These are phyloP conservation scores for Ramalina peruviana DNA, from an alignment of 495 filamentous ascomycete species.

Conservation along the genomic window DNA sequence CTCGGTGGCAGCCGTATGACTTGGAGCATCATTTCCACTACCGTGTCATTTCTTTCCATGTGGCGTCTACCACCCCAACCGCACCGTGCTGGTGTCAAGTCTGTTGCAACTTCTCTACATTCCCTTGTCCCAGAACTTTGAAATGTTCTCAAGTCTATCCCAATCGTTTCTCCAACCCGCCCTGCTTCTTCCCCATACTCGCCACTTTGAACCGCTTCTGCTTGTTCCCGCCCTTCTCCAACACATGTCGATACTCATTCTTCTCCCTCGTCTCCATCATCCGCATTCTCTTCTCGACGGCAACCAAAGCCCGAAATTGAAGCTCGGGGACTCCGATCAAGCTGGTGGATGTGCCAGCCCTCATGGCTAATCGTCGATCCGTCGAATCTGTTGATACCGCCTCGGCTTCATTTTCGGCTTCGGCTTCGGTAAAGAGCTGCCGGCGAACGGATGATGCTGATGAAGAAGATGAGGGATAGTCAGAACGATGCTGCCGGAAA, in stretches of 20 bases:
- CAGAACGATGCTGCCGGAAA: constrained; percentile 3
- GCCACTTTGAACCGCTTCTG: constrained; percentile 16
- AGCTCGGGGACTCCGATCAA: constrained; percentile 16
- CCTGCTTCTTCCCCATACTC: constrained; percentile 14
- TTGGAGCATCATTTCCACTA: too few species aligned
- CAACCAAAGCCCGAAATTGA: constrained; percentile 16
- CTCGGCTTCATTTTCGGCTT: too few species aligned
- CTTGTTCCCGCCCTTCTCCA: constrained; percentile 15
- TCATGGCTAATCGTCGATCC: constrained; percentile 9
- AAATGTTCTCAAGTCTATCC: constrained; percentile 5
- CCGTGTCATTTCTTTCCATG: too few species aligned
- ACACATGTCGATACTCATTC: background rate
- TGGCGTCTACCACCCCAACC: too few species aligned
- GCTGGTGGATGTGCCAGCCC: constrained; percentile 13
- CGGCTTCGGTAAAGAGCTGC: too few species aligned
- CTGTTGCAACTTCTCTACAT: too few species aligned
- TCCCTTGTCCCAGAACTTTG: too few species aligned
- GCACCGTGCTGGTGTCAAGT: too few species aligned
- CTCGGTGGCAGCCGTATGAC: too few species aligned
- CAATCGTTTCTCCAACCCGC: constrained; percentile 14
- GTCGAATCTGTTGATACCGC: too few species aligned
- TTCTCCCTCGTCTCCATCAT: constrained; percentile 11
- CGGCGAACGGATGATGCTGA: background rate
- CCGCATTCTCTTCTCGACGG: constrained; percentile 14
- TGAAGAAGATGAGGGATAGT: background rate